Evolutionary conservation across 148 eudicot species (phyloP), one percentile per base, ranked within the genome.

Genomic region (Suaeda aralocaspica): DNA sequence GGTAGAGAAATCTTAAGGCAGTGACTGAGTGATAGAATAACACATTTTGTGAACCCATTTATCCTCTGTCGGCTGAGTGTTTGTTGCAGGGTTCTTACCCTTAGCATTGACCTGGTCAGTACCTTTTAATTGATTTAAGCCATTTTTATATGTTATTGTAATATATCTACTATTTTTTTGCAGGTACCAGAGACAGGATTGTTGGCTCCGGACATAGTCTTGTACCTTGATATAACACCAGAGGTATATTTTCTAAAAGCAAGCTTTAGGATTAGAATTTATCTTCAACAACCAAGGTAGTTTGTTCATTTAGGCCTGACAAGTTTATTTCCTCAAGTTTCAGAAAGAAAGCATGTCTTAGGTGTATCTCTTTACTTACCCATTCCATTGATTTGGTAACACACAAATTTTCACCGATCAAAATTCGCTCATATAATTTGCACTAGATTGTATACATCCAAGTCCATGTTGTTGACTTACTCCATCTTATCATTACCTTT

Each of bases 181-280:
- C 87, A 91, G 99, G 97, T 97, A 66, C 99, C 97, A 64, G 99
- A 94, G 64, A 36, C 39, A 49, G 99, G 99, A 50, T 80, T 94
- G 80, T 73, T 87, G 70, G 96, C 97, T 74, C 99, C 99, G 44
- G 99, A 94, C 86, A 63, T 91, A 68, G 99, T 94, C 48, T 71
- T 91, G 34, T 94, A 87, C 85, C 96, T 94, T 66, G 99, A 94
- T 77, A 80, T 94, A 84, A 77, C 87, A 55, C 97, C 99, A 45
- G 99, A 94, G 93, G 99, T 91, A 82, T 72, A 52, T 29, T 30
- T 14, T 52, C 50, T 29, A 4, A 36, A 42, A 15, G 15, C 64
- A 33, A 33, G 21, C 5, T 51, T 39, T 19, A 28, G n/a, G 6
- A 19, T 55, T 41, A 25, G 34, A 33, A 36, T 0, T 36, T 19